Base-by-base conservation (phyloP, 2,329 filamentous ascomycete species). In the Macrophomina phaseolina region DNA sequence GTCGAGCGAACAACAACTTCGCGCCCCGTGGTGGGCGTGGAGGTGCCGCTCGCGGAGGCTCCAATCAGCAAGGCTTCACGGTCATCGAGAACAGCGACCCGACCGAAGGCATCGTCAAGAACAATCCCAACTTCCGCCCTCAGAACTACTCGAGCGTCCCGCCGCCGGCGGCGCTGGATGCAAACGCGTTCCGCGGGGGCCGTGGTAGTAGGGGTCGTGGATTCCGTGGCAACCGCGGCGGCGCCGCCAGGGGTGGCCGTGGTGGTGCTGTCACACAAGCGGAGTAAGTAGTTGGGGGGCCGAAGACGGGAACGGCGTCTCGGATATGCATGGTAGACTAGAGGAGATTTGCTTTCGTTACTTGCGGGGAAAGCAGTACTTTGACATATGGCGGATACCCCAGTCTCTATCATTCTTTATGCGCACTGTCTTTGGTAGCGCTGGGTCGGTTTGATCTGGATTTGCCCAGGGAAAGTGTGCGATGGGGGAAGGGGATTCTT, bases 61-160 rank as follows among this genome's bases (percentile, higher is more conserved):
- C 28, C 68, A 81, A 80, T 67, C 74, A 78, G 28, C 78, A 78
- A 16, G 82, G 82, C 5, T 84, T 81, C 72, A 82, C 77, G 1
- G 71, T 80, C 9, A 75, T 80, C 5, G 82, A 88, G 71, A 84
- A 81, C 69, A 79, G 76, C 60, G 83, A 87, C 70, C 82, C 84
- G 4, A 76, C 80, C 6, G 82, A 83, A 34, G 86, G 85, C n/a
- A 78, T 89, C 2, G 73, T 87, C 16, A 75, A 80, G 65, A 82
- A 85, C 71, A 88, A 87, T 72, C 84, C 84, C 1, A 80, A 82
- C 61, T 89, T 89, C 77, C 79, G 81, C 34, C 84, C 86, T 4
- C 83, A 85, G 62, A 75, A 73, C 67, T 80, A 80, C 70, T 75
- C 71, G 16, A 76, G 71, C 53, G 77, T 78, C 2, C 75, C 78